Percentiles rank a stretch among this genome's conserved stretches.
Evolutionary conservation across 164 flowering plant species (phyloP).

Genomic region (Nelumbo lutea): DNA sequence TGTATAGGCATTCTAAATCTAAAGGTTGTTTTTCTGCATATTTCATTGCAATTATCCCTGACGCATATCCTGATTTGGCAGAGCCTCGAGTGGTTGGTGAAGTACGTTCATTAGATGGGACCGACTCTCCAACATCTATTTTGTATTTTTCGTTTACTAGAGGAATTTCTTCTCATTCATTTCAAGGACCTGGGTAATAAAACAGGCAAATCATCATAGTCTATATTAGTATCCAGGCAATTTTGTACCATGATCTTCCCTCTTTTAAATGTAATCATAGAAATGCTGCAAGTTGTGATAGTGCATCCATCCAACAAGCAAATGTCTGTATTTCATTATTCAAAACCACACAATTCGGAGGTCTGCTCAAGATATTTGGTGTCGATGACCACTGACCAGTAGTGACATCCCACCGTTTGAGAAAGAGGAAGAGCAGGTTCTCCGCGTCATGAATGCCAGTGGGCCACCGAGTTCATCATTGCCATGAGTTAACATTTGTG

Average conservation of each 20-base stretch:
- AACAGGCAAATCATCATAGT: background rate
- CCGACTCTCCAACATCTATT: background rate
- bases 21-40: too few species aligned
- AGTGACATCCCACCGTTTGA: too few species aligned
- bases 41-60: background rate
- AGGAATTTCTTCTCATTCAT: constrained; percentile 1
- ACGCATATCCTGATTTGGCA: constrained; percentile 19
- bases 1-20: background rate
- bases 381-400: too few species aligned
- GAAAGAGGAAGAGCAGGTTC: too few species aligned
- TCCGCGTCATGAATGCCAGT: too few species aligned
- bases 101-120: constrained; percentile 26
- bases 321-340: background rate
- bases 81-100: constrained; percentile 69
- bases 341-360: background rate
- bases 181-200: constrained; percentile 1
- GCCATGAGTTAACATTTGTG: too few species aligned
- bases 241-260: background rate
- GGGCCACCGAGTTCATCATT: too few species aligned
- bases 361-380: background rate
- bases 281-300: background rate
- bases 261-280: background rate
- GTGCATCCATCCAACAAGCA: background rate
- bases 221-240: background rate
- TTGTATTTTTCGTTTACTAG: background rate